phyloP scores from a whole-genome alignment of 192 early-diverging fungal genomes.

The Pilobolus umbonatus region DNA sequence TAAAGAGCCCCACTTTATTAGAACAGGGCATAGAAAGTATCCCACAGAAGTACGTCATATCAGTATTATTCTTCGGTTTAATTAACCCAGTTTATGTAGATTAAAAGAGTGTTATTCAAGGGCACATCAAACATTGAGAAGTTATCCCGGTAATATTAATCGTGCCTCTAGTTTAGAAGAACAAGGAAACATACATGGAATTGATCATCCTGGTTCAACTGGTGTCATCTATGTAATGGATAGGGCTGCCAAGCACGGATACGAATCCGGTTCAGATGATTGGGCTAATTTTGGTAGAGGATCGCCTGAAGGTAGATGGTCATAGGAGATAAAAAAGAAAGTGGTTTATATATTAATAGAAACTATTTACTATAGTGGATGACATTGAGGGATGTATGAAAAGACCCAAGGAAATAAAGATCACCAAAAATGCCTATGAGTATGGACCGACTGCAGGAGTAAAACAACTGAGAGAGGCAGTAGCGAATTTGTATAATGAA shows the following conservation, averaged over 20 bases:
- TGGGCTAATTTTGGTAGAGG: conserved; percentile 47
- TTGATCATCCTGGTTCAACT: conserved; percentile 43
- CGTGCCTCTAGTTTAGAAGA: conserved; percentile 1
- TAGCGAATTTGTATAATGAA: conserved; percentile 49
- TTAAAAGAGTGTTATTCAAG: conserved; percentile 27
- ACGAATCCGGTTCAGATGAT: conserved; percentile 26
- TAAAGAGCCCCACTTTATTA: no score
- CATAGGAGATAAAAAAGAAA: neutral
- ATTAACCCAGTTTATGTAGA: no score
- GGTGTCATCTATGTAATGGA: conserved; percentile 57
- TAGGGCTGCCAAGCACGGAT: conserved; percentile 41
- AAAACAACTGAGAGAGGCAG: conserved; percentile 36
- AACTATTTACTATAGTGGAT: conserved; percentile 18
- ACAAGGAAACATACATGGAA: conserved; percentile 20
- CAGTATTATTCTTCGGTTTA: no score
- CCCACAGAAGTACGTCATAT: no score
- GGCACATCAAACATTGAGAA: conserved; percentile 35
- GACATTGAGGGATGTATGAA: conserved; percentile 38
- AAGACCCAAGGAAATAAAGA: conserved; percentile 21
- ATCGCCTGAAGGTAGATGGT: conserved; percentile 43
- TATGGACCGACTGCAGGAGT: conserved; percentile 47
- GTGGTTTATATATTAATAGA: no score
- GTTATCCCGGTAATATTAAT: conserved; percentile 36
- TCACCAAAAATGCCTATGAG: conserved; percentile 20
- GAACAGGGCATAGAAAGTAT: no score